Evolutionary conservation across 192 early-diverging fungal genomes (phyloP).

Genomic region (Ramicandelaber brevisporus): DNA sequence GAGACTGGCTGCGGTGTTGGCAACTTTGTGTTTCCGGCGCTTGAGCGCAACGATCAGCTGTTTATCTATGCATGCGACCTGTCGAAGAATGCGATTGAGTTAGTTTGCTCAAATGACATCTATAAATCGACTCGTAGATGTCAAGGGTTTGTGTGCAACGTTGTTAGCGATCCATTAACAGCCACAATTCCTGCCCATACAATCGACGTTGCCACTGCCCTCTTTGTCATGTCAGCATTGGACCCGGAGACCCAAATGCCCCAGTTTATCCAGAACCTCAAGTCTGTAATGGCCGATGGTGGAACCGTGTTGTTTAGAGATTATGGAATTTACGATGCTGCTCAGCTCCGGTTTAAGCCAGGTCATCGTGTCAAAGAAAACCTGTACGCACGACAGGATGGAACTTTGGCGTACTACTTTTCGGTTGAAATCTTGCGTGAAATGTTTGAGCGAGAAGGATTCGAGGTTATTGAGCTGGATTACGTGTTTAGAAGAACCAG

Average conservation of each 20-base stretch:
- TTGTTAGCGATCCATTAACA: conserved; percentile 42
- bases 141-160: conserved; percentile 87
- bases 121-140: conserved; percentile 49
- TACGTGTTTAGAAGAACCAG: conserved; percentile 43
- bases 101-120: conserved; percentile 54
- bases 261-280: conserved; percentile 56
- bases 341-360: conserved; percentile 88
- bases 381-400: conserved; percentile 93
- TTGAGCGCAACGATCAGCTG: conserved; percentile 55
- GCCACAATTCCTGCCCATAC: conserved; percentile 51
- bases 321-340: conserved; percentile 94
- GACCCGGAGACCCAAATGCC: conserved; percentile 61
- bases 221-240: conserved; percentile 89
- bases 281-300: conserved; percentile 69
- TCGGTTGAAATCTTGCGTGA: conserved; percentile 25
- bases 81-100: conserved; percentile 63
- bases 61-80: conserved; percentile 90
- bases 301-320: conserved; percentile 76
- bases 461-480: conserved; percentile 21
- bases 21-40: conserved; percentile 80
- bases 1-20: conserved; percentile 98
- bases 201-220: conserved; percentile 74
- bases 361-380: conserved; percentile 74
- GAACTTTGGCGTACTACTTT: conserved; percentile 89
- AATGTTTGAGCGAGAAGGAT: conserved; percentile 36